Percentiles rank a stretch among this genome's conserved stretches.
phyloP scores from a whole-genome alignment of 352 stramenopile species.

The Pythium rishiriense region DNA sequence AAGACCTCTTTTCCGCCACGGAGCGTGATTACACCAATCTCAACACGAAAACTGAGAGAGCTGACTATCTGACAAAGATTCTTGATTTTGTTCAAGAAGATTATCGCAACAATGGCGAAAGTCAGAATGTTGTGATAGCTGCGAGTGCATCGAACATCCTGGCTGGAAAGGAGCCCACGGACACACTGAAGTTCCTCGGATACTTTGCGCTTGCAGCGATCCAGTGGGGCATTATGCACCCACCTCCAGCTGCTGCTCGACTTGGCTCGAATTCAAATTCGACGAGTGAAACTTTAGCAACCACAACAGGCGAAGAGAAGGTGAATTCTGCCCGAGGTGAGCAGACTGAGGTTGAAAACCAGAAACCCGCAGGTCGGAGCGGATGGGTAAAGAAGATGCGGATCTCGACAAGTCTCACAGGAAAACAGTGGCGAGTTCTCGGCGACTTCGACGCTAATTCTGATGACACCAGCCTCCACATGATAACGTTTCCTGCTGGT shows the following conservation, averaged over 20 bases:
- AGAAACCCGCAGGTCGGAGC: slow-evolving; percentile 15
- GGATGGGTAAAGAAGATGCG: slow-evolving; percentile 71
- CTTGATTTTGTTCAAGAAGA: slow-evolving; percentile 69
- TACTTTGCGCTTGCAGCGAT: slow-evolving; percentile 63
- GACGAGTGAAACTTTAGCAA: not conserved
- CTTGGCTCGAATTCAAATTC: not conserved
- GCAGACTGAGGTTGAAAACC: not conserved
- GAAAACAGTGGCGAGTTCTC: slow-evolving; percentile 55
- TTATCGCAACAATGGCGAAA: slow-evolving; percentile 37
- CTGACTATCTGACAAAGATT: slow-evolving; percentile 74
- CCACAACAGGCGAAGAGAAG: not conserved
- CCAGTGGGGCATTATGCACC: slow-evolving; percentile 45
- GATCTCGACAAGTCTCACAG: slow-evolving; percentile 60
- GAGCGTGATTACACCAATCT: slow-evolving; percentile 74
- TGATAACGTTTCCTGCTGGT: slow-evolving; percentile 33
- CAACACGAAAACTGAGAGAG: slow-evolving; percentile 66
- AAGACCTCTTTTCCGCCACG: slow-evolving; percentile 40
- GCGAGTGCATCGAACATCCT: slow-evolving; percentile 79
- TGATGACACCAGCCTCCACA: slow-evolving; percentile 34
- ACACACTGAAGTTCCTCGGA: slow-evolving; percentile 78
- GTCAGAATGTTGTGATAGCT: slow-evolving; percentile 46
- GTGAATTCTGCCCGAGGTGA: not conserved
- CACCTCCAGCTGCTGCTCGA: not conserved
- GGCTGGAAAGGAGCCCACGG: slow-evolving; percentile 68
- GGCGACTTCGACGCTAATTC: slow-evolving; percentile 65